phyloP scores from a whole-genome alignment of 192 early-diverging fungal genomes.

The Haplosporangium gracile region DNA sequence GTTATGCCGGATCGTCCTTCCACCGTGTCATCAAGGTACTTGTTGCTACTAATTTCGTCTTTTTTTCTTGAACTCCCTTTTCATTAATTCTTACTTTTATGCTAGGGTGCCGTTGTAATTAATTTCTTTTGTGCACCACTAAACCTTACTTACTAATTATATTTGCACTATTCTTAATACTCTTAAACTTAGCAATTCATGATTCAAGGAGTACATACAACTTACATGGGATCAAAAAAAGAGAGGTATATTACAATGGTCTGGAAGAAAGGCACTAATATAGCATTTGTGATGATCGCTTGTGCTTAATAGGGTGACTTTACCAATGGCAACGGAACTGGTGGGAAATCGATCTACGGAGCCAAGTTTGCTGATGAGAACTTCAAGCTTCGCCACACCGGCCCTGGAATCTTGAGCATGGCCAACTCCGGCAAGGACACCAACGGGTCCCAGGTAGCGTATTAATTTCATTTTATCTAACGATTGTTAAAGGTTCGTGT shows the following conservation, averaged over 20 bases:
- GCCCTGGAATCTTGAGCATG: slow-evolving; percentile 83
- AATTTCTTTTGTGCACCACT: background rate
- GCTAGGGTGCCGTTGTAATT: background rate
- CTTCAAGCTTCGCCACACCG: slow-evolving; percentile 87
- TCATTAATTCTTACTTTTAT: background rate
- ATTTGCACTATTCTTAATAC: background rate
- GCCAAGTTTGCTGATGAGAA: slow-evolving; percentile 83
- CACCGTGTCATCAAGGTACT: slow-evolving; percentile 81
- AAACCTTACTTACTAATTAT: background rate
- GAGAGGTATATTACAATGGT: background rate
- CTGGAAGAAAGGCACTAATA: background rate
- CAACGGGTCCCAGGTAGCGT: slow-evolving; percentile 80
- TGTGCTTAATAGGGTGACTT: slow-evolving; percentile 76
- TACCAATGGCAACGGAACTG: slow-evolving; percentile 80
- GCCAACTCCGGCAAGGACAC: slow-evolving; percentile 85
- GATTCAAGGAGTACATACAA: slow-evolving; percentile 58
- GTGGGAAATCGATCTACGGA: slow-evolving; percentile 88
- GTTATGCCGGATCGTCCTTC: slow-evolving; percentile 58
- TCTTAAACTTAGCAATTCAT: slow-evolving; percentile 54
- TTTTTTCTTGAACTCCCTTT: slow-evolving; percentile 32
- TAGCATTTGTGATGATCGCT: slow-evolving; percentile 28
- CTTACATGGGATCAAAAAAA: background rate
- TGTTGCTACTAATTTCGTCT: slow-evolving; percentile 45
- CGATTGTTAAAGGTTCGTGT: no score
- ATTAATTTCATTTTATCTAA: background rate